Base-by-base conservation (phyloP, 495 filamentous ascomycete species). In the Sphaerosporella brunnea region DNA sequence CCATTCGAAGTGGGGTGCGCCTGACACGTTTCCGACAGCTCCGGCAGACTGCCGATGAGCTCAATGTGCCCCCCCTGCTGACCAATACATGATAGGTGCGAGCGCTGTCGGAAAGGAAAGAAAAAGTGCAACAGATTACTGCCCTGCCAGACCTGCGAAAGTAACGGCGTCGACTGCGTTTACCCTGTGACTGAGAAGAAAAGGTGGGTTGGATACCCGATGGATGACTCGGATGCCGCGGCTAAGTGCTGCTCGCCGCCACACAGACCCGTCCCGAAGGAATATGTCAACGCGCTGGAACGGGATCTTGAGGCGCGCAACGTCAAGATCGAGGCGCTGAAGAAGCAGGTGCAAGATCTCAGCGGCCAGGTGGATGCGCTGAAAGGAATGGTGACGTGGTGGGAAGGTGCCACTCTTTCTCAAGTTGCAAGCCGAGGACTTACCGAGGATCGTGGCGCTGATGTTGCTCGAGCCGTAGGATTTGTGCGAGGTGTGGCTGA, bases 1-100 rank as follows among this genome's bases (percentile, higher is more conserved):
- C 40, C 40, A 11, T 43, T 43, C 40, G 13, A 43, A 26, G 40
- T 43, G 13, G 40, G 13, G 40, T 43, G 24, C 24, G 40, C 26
- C 28, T 5, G 7, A 32, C 28, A 32, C 13, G 28, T 32, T 13
- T 32, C 5, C 28, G 28, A 13, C 13, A 32, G 28, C 28, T n/a
- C n/a, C n/a, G n/a, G n/a, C n/a, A n/a, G n/a, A n/a, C n/a, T n/a
- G n/a, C n/a, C n/a, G n/a, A n/a, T n/a, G n/a, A n/a, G n/a, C n/a
- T n/a, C n/a, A n/a, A n/a, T n/a, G n/a, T n/a, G n/a, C n/a, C n/a
- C n/a, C n/a, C n/a, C n/a, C n/a, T n/a, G n/a, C n/a, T n/a, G n/a
- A n/a, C n/a, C n/a, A n/a, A n/a, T n/a, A n/a, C n/a, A n/a, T n/a
- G n/a, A n/a, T 13, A 32, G 28, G 7, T 40, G 3, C 37, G 37